Evolutionary conservation across 2,329 filamentous ascomycete genomes (phyloP), one percentile per base, ranked within the genome.

Genomic region (Dendrostoma leiphaemia): DNA sequence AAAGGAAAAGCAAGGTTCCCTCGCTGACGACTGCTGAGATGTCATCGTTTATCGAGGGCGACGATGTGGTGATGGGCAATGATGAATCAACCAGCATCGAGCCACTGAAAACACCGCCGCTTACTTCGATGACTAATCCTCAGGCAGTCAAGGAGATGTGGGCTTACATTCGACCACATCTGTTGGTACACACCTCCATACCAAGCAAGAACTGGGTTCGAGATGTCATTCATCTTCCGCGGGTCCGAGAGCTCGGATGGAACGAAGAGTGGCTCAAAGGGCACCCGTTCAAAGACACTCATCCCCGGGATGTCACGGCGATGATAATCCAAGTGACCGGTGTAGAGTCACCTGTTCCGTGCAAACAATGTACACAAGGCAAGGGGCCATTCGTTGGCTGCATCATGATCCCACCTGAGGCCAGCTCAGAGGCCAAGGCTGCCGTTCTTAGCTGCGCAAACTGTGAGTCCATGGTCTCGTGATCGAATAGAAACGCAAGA

Each of bases 271-370:
- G 66, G 60, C 53, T 59, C 8, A 31, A 13, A 15, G 44, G 50
- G 0, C 47, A 61, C 38, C 58, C 62, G 0, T 68, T 53, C 15
- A 34, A 13, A 6, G 67, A 69, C 47, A 45, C 51, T 6, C 51
- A 60, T 7, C 51, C 62, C 10, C 57, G 62, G 28, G 67, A 70
- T 41, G 46, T 69, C 5, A 63, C 66, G 8, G 61, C 64, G 15
- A 32, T 69, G 5, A 53, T 70, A 6, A 55, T 70, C 7, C 66
- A 70, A 28, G n/a, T 67, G 2, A 70, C 65, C 1, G 69, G 68
- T 13, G 63, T 69, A 2, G 52, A 52, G 15, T 63, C 63, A 2
- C 48, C 56, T 0, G 35, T 26, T 4, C 62, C 67, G 2, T 71
- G 69, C 54, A 19, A 26, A 0, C 49, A 45, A 23, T 70, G 69